These are phyloP conservation scores for Claviceps arundinis DNA, from an alignment of 2,329 filamentous ascomycete genomes.

Conservation along the genomic window DNA sequence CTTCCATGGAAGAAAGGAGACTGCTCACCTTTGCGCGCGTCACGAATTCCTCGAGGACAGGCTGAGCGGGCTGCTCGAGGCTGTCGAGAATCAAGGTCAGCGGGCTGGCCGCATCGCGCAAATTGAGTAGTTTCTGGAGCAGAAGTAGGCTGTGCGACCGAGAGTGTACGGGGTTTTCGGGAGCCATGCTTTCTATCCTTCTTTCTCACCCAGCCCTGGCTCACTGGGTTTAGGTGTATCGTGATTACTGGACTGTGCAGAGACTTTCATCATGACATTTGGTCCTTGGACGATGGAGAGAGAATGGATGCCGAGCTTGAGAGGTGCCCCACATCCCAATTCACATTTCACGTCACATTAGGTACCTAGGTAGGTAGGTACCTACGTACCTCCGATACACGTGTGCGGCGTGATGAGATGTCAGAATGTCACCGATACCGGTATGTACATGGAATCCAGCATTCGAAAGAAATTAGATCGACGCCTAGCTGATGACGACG, in stretches of 20 bases:
- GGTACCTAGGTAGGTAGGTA: neutral
- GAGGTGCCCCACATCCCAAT: neutral
- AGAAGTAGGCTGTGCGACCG: slow-evolving; percentile 75
- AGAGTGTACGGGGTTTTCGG: slow-evolving; percentile 48
- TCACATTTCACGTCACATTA: neutral
- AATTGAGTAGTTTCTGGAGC: slow-evolving; percentile 67
- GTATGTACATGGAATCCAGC: no score
- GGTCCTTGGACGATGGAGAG: neutral
- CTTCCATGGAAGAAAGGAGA: neutral
- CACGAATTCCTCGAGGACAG: slow-evolving; percentile 61
- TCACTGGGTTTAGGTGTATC: neutral
- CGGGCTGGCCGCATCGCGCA: slow-evolving; percentile 69
- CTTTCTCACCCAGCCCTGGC: neutral
- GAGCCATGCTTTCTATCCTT: slow-evolving; percentile 32
- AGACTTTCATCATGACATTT: neutral
- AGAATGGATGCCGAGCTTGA: neutral
- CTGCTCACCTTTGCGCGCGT: slow-evolving; percentile 52
- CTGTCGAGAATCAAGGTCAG: slow-evolving; percentile 78
- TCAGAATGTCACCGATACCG: no score
- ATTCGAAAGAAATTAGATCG: no score
- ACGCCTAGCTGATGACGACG: no score
- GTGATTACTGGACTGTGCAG: neutral
- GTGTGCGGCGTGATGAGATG: no score
- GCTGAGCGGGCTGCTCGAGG: slow-evolving; percentile 65
- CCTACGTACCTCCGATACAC: neutral